phyloP scores from a whole-genome alignment of 2,329 filamentous ascomycete genomes.

The Penicillium aurantiogriseum region DNA sequence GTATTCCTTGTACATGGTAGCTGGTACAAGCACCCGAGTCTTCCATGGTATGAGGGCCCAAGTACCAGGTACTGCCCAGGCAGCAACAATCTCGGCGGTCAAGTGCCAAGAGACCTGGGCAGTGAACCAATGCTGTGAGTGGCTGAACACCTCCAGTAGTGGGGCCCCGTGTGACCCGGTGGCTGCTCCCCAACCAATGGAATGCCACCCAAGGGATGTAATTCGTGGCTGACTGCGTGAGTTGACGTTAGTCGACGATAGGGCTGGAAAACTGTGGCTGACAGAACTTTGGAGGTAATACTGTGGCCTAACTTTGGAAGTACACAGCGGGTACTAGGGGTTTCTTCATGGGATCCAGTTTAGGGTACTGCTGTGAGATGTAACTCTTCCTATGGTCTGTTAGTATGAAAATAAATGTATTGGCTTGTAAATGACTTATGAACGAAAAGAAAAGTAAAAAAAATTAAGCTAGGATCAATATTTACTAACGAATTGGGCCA shows the following conservation, averaged over 20 bases:
- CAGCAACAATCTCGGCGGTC: conserved; percentile 26
- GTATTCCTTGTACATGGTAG: background rate
- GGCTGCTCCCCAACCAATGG: conserved; percentile 16
- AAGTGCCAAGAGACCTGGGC: background rate
- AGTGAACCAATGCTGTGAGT: background rate
- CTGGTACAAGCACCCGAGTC: background rate
- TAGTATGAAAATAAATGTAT: background rate
- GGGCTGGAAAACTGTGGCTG: conserved; percentile 20
- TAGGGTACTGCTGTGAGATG: background rate
- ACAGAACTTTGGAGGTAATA: background rate
- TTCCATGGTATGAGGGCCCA: background rate
- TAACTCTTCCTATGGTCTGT: fast-evolving
- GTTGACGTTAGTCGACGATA: conserved; percentile 9
- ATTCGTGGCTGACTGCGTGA: conserved; percentile 19
- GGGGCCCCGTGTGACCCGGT: conserved; percentile 6
- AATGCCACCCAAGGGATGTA: background rate
- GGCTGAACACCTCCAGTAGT: background rate
- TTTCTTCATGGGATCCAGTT: background rate
- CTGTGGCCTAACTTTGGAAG: background rate
- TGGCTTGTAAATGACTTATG: background rate
- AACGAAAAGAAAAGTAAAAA: background rate
- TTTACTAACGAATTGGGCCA: background rate
- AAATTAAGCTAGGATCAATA: background rate
- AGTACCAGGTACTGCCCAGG: conserved; percentile 15
- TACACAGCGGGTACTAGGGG: background rate